Conservation (phyloP, 108 stramenopile species). For the Pseudonitzschia multiseries region DNA sequence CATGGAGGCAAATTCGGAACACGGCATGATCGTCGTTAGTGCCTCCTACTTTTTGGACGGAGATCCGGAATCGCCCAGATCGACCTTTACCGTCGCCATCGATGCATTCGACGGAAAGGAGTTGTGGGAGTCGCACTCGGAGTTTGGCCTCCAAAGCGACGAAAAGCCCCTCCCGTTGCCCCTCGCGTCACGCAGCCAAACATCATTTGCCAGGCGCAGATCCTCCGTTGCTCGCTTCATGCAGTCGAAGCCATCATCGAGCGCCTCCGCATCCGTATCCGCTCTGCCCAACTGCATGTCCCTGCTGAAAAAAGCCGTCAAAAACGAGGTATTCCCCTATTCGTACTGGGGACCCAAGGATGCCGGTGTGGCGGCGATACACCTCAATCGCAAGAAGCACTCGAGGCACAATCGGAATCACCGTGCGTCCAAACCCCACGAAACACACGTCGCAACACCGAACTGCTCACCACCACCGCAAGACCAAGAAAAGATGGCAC, state of each 20-base stretch:
- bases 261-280: not conserved
- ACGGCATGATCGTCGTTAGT: slow-evolving; percentile 49
- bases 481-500: slow-evolving; percentile 23
- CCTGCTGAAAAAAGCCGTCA: slow-evolving; percentile 25
- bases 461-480: not conserved
- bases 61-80: not conserved
- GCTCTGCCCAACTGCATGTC: slow-evolving; percentile 36
- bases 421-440: slow-evolving; percentile 23
- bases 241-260: not conserved
- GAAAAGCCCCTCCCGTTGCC: slow-evolving; percentile 23
- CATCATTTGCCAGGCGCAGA: slow-evolving; percentile 68
- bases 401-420: slow-evolving; percentile 29
- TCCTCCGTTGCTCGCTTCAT: slow-evolving; percentile 48
- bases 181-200: slow-evolving; percentile 17
- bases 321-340: slow-evolving; percentile 35
- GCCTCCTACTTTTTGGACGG: slow-evolving; percentile 29
- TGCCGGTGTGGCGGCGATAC: slow-evolving; percentile 34
- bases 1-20: slow-evolving; percentile 18
- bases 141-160: slow-evolving; percentile 13
- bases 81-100: slow-evolving; percentile 47
- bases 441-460: slow-evolving; percentile 12
- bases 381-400: slow-evolving; percentile 40
- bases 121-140: slow-evolving; percentile 56
- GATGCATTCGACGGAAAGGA: slow-evolving; percentile 64
- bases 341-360: slow-evolving; percentile 42